phyloP scores from a whole-genome alignment of 192 early-diverging fungal species.

The Gaertneriomyces sp. region DNA sequence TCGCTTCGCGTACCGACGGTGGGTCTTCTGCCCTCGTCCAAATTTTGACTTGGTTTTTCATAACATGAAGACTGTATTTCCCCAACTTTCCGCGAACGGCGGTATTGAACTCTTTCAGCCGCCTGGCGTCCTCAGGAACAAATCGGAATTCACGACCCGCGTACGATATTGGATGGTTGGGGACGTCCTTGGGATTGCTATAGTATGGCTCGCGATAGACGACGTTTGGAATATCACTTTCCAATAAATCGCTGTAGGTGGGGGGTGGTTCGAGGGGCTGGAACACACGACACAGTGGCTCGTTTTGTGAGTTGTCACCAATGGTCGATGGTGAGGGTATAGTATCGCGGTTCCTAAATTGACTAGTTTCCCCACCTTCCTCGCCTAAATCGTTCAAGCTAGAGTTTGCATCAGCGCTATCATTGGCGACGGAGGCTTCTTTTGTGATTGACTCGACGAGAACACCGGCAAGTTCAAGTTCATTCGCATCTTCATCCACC shows the following conservation, averaged over 20 bases:
- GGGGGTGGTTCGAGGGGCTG: slow-evolving; percentile 19
- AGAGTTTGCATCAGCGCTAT: too few species aligned
- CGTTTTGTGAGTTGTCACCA: too few species aligned
- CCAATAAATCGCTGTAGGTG: slow-evolving; percentile 32
- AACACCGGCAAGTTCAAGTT: too few species aligned
- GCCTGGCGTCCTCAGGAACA: slow-evolving; percentile 20
- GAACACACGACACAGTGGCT: too few species aligned
- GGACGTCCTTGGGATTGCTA: slow-evolving; percentile 56
- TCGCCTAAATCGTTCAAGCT: too few species aligned
- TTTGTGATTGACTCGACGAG: too few species aligned
- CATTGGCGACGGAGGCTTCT: too few species aligned
- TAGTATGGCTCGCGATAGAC: slow-evolving; percentile 63
- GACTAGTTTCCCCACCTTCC: too few species aligned
- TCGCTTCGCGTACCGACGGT: neutral
- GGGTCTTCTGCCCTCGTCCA: neutral
- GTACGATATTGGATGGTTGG: slow-evolving; percentile 47
- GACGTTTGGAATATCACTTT: slow-evolving; percentile 30
- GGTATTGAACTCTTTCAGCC: slow-evolving; percentile 17
- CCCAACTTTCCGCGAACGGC: too few species aligned
- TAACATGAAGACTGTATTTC: neutral
- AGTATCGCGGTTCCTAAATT: too few species aligned
- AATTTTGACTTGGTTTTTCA: neutral
- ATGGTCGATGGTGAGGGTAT: too few species aligned
- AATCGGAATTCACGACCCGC: slow-evolving; percentile 59
- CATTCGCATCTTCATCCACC: too few species aligned